Conservation (phyloP, 495 filamentous ascomycete species). For the Penicillium bialowiezense region DNA sequence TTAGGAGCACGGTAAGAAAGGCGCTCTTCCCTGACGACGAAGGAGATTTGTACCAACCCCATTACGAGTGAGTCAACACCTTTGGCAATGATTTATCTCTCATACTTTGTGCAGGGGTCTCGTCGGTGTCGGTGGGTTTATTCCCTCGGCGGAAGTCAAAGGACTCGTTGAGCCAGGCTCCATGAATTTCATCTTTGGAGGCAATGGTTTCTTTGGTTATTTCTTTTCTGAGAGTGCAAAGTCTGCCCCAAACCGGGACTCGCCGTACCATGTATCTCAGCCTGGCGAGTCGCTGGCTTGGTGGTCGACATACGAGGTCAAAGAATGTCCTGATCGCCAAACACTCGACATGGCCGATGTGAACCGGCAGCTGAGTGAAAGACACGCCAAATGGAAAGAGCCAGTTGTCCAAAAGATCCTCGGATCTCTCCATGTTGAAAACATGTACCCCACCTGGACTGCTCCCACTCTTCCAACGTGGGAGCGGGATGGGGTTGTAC, state of each 20-base stretch:
- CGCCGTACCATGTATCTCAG: slow-evolving; percentile 27
- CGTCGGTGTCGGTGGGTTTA: slow-evolving; percentile 54
- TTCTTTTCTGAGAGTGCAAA: slow-evolving; percentile 28
- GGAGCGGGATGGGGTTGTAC: slow-evolving; percentile 39
- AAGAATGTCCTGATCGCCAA: slow-evolving; percentile 32
- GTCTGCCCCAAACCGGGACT: slow-evolving; percentile 19
- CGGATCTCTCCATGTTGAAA: slow-evolving; percentile 34
- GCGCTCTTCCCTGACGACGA: slow-evolving; percentile 40
- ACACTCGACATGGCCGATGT: slow-evolving; percentile 39
- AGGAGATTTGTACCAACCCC: slow-evolving; percentile 31
- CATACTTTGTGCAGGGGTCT: slow-evolving; percentile 32
- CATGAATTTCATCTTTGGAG: slow-evolving; percentile 52
- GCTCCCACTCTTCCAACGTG: slow-evolving; percentile 47
- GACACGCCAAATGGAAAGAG: slow-evolving; percentile 48
- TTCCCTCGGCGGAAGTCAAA: slow-evolving; percentile 28
- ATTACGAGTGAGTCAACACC: slow-evolving; percentile 37
- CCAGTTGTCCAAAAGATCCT: slow-evolving; percentile 49
- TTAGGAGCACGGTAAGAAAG: slow-evolving; percentile 48
- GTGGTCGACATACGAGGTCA: slow-evolving; percentile 49
- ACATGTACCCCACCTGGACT: slow-evolving; percentile 54
- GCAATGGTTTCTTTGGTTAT: slow-evolving; percentile 60
- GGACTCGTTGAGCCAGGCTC: slow-evolving; percentile 31
- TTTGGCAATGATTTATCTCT: not conserved
- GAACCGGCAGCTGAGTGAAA: slow-evolving; percentile 36
- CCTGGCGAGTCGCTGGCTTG: slow-evolving; percentile 37